Evolutionary conservation across 306 rosid species (phyloP).

Genomic region (Herpetospermum pedunculosum): DNA sequence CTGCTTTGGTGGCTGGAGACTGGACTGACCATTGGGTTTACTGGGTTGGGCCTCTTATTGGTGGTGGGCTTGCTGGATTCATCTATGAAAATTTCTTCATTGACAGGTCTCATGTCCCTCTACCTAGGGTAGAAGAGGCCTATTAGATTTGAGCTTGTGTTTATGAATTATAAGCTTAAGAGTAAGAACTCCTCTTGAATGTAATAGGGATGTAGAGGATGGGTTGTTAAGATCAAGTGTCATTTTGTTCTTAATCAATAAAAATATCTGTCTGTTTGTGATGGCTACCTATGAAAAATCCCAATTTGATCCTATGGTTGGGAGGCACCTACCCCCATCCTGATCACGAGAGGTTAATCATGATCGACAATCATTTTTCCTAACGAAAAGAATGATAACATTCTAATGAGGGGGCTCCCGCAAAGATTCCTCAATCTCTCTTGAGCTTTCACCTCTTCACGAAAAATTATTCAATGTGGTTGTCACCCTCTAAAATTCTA

Average conservation of each 20-base stretch:
- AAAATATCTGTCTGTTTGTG: too few relatives aligned
- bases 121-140: slow-evolving; percentile 24
- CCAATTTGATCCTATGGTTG: neutral
- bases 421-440: neutral
- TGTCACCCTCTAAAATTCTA: too few relatives aligned
- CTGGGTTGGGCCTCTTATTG: slow-evolving; percentile 92
- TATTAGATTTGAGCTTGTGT: neutral
- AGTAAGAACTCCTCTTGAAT: too few relatives aligned
- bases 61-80: slow-evolving; percentile 76
- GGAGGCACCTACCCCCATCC: neutral
- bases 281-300: neutral
- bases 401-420: neutral
- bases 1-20: slow-evolving; percentile 60
- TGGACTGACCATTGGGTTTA: slow-evolving; percentile 94
- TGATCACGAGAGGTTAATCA: neutral
- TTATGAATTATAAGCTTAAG: neutral
- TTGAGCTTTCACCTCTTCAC: too few relatives aligned
- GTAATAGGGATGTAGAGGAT: neutral
- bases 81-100: slow-evolving; percentile 68
- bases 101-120: slow-evolving; percentile 31
- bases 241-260: neutral
- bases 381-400: too few relatives aligned
- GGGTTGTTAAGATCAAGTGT: neutral
- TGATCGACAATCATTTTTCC: too few relatives aligned
- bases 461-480: too few relatives aligned